Evolutionary conservation across 345 rosid species (phyloP).

Genomic region (Zanthoxylum bungeanum): DNA sequence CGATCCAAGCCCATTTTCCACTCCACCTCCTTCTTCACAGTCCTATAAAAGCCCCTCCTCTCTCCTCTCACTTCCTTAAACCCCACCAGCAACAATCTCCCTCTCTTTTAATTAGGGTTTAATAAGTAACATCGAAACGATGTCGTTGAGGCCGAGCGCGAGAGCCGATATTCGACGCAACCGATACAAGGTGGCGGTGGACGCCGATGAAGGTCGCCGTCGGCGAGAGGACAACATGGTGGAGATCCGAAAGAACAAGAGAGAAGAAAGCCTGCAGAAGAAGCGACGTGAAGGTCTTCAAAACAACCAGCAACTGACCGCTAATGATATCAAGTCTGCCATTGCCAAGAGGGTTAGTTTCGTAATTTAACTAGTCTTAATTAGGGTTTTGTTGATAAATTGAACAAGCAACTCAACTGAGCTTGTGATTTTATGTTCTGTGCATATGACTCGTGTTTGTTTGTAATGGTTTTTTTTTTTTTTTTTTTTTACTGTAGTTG

Average conservation of each 20-base stretch:
- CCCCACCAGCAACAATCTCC: neutral
- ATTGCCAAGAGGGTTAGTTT: conserved; percentile 53
- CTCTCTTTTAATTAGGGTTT: neutral
- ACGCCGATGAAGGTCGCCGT: conserved; percentile 83
- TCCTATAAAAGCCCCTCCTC: too few relatives aligned
- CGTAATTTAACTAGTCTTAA: neutral
- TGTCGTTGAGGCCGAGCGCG: conserved; percentile 79
- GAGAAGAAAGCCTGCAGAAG: conserved; percentile 87
- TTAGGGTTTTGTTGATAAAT: too few relatives aligned
- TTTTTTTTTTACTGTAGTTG: conserved; percentile 46
- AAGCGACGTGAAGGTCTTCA: conserved; percentile 84
- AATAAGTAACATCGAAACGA: conserved; percentile 13
- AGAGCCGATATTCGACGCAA: conserved; percentile 72
- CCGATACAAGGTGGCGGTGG: conserved; percentile 79
- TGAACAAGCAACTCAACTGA: too few relatives aligned
- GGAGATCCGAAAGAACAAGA: conserved; percentile 83
- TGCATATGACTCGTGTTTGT: neutral
- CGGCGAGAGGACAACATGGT: conserved; percentile 91
- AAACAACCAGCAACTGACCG: conserved; percentile 40
- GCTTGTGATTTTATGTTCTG: neutral
- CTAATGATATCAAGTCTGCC: conserved; percentile 39
- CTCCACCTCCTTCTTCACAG: too few relatives aligned
- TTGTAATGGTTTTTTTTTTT: too few relatives aligned
- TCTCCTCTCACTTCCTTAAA: too few relatives aligned
- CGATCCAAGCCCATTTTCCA: too few relatives aligned